A percentile compares a stretch with the other conserved stretches of the same genome.
Evolutionary conservation across 352 stramenopile genomes (phyloP).

Genomic region (Pythium volutum): DNA sequence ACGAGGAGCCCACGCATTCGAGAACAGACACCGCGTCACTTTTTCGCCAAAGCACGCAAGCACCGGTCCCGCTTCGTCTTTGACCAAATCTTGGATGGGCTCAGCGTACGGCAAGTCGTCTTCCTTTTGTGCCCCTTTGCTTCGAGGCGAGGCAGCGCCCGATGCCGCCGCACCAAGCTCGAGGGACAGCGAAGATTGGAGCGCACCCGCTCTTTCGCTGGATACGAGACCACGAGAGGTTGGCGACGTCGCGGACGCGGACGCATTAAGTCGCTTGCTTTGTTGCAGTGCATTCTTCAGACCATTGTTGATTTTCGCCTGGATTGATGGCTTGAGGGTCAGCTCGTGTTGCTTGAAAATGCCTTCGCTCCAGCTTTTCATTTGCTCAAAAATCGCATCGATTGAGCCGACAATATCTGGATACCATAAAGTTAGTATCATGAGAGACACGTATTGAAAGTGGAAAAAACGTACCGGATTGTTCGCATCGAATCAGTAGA

Average conservation of each 20-base stretch:
- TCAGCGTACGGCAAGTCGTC: conserved; percentile 80
- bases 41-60: conserved; percentile 69
- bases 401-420: conserved; percentile 55
- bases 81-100: conserved; percentile 60
- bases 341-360: conserved; percentile 75
- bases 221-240: background rate
- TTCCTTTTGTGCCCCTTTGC: conserved; percentile 59
- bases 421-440: background rate
- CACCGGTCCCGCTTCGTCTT: conserved; percentile 41
- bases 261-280: conserved; percentile 52
- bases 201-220: background rate
- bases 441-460: no score
- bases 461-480: conserved; percentile 63
- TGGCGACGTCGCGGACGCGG: background rate
- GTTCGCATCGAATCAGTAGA: conserved; percentile 69
- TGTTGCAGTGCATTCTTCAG: conserved; percentile 61
- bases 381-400: conserved; percentile 70
- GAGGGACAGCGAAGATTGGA: background rate
- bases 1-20: conserved; percentile 74
- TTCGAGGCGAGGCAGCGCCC: conserved; percentile 30
- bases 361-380: conserved; percentile 68
- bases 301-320: conserved; percentile 82
- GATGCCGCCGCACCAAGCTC: conserved; percentile 5
- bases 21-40: conserved; percentile 70
- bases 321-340: conserved; percentile 65